Evolutionary conservation across 208 protist species (phyloP).

Genomic region (Polymyxa betae): DNA sequence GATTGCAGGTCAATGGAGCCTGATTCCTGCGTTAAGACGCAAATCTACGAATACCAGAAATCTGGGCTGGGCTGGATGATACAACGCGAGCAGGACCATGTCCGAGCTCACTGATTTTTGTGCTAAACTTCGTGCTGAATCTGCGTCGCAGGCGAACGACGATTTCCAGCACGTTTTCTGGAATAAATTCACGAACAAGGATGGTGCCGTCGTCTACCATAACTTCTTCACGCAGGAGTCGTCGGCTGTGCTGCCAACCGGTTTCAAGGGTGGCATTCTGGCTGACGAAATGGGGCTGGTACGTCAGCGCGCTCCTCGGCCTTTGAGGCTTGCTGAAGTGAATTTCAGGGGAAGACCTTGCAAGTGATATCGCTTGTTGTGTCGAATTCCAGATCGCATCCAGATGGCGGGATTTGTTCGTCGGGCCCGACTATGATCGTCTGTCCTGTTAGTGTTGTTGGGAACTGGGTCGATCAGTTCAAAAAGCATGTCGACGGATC

Average conservation of each 20-base stretch:
- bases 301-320: neutral
- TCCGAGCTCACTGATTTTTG: too few species aligned
- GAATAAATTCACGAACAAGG: neutral
- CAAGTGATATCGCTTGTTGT: conserved; percentile 25
- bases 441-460: conserved; percentile 56
- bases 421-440: conserved; percentile 54
- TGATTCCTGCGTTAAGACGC: neutral
- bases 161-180: conserved; percentile 29
- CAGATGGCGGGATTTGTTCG: neutral
- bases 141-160: neutral
- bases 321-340: neutral
- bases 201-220: neutral
- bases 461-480: conserved; percentile 48
- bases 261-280: conserved; percentile 54
- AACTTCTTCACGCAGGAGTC: conserved; percentile 7
- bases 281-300: conserved; percentile 61
- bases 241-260: neutral
- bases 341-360: conserved; percentile 36
- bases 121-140: neutral
- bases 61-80: conserved; percentile 15
- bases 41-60: conserved; percentile 21
- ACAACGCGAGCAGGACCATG: neutral
- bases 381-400: neutral
- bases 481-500: neutral
- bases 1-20: neutral